Base-by-base conservation (phyloP, 306 rosid species). In the Castanea crenata region DNA sequence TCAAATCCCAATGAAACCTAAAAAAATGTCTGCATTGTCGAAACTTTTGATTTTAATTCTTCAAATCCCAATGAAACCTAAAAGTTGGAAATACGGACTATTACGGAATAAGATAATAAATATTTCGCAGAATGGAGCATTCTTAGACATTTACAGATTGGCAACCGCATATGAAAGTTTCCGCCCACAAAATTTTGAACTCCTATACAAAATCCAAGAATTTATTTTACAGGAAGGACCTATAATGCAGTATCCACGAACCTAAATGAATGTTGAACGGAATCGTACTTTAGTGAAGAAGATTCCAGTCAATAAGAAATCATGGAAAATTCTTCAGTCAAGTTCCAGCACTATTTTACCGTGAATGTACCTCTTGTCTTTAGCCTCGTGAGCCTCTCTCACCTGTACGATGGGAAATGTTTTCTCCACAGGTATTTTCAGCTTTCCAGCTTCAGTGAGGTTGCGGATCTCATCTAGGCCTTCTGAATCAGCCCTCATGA, bases 281-380 rank as follows among this genome's bases (percentile, higher is more conserved):
- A 75, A 80, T 73, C 71, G 69, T 34, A 80, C 69, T 79, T 65
- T 63, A 59, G 57, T 34, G 65, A 20, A 55, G 58, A 18, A 2
- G 59, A 69, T 56, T 52, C 77, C 74, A 23, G 59, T 70, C 74
- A 55, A 8, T 41, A 41, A 73, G 68, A 68, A 69, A 35, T 62
- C 79, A 80, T 58, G 67, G 81, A 77, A 55, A 35, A 41, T 57
- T 73, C 54, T 72, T 89, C 90, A 91, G 80, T 91, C 90, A 73
- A 95, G 25, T 87, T 93, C 91, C 57, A 95, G 89, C 82, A 95
- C 99, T 76, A 95, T 85, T 88, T 95, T 95, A 68, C 99, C 98
- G 2, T 88, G 91, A 82, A 92, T 49, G 67, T 78, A 74, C 74
- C 82, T 95, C 85, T 62, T 91, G 79, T 95, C 99, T 78, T 90